A percentile compares a stretch with the other conserved stretches of the same genome.
phyloP scores from a whole-genome alignment of 2,329 filamentous ascomycete species.

The Colletotrichum sp. region DNA sequence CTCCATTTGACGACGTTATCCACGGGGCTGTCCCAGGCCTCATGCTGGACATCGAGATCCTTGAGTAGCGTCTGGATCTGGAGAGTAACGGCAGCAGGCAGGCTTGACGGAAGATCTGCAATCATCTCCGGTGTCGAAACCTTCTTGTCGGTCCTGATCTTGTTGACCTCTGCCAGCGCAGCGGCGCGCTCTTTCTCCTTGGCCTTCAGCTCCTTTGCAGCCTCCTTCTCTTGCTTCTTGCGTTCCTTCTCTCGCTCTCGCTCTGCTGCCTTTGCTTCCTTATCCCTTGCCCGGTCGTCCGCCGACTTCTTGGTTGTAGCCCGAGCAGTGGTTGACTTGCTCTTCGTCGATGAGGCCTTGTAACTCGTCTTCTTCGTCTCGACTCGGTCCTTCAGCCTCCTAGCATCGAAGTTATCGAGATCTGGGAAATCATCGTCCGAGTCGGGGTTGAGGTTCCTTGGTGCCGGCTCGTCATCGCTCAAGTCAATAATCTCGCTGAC shows the following conservation, averaged over 20 bases:
- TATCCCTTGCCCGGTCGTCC: constrained; percentile 44
- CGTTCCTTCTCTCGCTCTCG: constrained; percentile 60
- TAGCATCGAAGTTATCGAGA: constrained; percentile 43
- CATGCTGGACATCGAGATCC: constrained; percentile 52
- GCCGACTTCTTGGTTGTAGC: constrained; percentile 31
- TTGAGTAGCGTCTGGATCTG: constrained; percentile 56
- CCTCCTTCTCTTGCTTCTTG: constrained; percentile 61
- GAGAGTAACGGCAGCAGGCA: constrained; percentile 51
- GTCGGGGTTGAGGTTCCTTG: background rate
- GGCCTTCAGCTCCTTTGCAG: constrained; percentile 65
- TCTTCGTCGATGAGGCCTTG: background rate
- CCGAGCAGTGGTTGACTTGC: constrained; percentile 6
- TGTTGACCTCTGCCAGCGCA: constrained; percentile 76
- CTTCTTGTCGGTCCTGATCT: constrained; percentile 74
- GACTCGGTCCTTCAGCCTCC: constrained; percentile 24
- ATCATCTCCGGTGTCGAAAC: constrained; percentile 79
- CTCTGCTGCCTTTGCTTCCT: constrained; percentile 48
- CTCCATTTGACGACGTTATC: constrained; percentile 69
- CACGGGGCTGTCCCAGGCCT: constrained; percentile 49
- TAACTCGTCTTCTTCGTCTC: constrained; percentile 21
- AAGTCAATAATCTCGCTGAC: constrained; percentile 36
- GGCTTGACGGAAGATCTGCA: constrained; percentile 65
- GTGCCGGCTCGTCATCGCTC: constrained; percentile 28
- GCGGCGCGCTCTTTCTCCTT: constrained; percentile 68
- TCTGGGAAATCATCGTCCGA: constrained; percentile 57